Evolutionary conservation across 306 rosid species (phyloP).

Genomic region (Elaeagnus macrophylla): DNA sequence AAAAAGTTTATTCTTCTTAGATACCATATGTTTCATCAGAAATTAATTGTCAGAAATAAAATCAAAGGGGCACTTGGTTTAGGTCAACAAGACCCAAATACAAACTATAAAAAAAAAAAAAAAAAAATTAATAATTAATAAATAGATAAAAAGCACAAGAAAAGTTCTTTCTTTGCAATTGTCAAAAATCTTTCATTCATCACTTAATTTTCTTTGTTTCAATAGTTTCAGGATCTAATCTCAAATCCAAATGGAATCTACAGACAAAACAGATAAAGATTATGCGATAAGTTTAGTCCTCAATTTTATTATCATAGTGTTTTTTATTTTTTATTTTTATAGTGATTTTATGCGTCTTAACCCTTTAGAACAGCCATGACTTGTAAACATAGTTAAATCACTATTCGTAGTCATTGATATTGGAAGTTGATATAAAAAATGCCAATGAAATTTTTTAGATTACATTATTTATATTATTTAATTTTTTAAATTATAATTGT

Average conservation of each 20-base stretch:
- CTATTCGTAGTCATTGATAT: too few species aligned
- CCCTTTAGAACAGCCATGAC: slow-evolving; percentile 20
- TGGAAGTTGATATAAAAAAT: too few species aligned
- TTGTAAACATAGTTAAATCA: slow-evolving; percentile 10
- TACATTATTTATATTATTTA: too few species aligned
- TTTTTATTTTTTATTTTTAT: background rate
- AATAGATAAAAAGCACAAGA: too few species aligned
- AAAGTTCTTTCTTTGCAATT: slow-evolving; percentile 17
- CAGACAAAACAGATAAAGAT: slow-evolving; percentile 12
- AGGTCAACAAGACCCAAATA: slow-evolving; percentile 8
- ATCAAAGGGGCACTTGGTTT: slow-evolving; percentile 19
- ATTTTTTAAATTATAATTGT: too few species aligned
- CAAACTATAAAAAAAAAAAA: too few species aligned
- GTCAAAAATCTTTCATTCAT: slow-evolving; percentile 21
- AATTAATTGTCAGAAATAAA: slow-evolving; percentile 24
- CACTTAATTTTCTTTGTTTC: slow-evolving; percentile 7
- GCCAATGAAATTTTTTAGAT: too few species aligned
- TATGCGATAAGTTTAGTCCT: slow-evolving; percentile 21
- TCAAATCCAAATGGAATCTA: slow-evolving; percentile 31
- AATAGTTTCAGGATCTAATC: slow-evolving; percentile 33
- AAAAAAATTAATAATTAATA: too few species aligned
- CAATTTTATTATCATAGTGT: slow-evolving; percentile 2
- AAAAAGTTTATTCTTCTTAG: slow-evolving; percentile 40
- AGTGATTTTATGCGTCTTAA: background rate
- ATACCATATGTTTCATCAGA: slow-evolving; percentile 26